Evolutionary conservation across 768 basidiomycete genomes (phyloP), one percentile per base, ranked within the genome.

Genomic region (Boletus reticuloceps): DNA sequence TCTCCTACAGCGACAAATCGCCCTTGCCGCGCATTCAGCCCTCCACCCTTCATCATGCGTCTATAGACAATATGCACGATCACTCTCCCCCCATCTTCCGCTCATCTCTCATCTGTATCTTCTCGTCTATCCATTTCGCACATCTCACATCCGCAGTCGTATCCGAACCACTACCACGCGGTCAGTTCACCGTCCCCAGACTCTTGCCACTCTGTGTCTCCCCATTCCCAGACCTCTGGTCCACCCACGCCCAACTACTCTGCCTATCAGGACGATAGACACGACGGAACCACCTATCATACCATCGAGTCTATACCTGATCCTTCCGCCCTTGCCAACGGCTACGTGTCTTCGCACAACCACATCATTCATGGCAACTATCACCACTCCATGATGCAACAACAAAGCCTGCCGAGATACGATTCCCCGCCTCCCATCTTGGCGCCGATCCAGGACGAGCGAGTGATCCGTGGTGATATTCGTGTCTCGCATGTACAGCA

Each of bases 121-220:
- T 83, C 82, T n/a, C 78, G 83, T 11, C 79, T 82, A 40, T 83
- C 82, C 7, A 81, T 84, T 25, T 82, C 82, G 0, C 82, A 83
- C 54, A 79, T 84, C 22, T 82, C 81, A 1, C 80, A 82, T 54
- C 81, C 82, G 1, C 78, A 79, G 13, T 68, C 77, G 20, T 77
- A 79, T 54, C 69, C 74, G 47, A 68, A 6, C 5, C 75, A 59
- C 65, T 77, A 64, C 55, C 72, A 55, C 59, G 68, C 59, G 6
- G 70, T 71, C 49, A 69, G 72, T 48, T 72, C 80, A 0, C 76
- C 79, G 1, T 83, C 83, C 0, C 80, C 83, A 0, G 77, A 77
- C 10, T 81, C 81, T 6, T 74, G 77, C 3, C 78, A 81, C 32
- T 82, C 82, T 8, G 74, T 77, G 16, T 74, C 72, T 17, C 64